Base-by-base conservation (phyloP, 2,329 filamentous ascomycete species). In the Thelonectria olida region DNA sequence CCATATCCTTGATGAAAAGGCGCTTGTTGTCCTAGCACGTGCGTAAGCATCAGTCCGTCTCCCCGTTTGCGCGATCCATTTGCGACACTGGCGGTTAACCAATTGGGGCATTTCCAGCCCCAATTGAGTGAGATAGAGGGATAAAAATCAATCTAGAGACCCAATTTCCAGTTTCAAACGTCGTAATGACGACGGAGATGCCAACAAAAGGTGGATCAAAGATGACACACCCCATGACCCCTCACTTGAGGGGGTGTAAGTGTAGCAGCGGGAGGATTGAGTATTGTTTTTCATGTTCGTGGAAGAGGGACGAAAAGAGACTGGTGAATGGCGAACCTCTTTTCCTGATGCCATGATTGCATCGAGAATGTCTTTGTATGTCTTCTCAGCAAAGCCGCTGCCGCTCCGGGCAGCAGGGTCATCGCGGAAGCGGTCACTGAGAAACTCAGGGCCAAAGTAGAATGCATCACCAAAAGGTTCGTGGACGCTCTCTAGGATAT, bases 391-490 rank as follows among this genome's bases (percentile, higher is more conserved):
- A 71, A 92, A 92, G 54, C 91, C 91, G 67, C 87, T 91, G 70
- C 85, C 79, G 57, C 81, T 72, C 60, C 88, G 82, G 31, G 79
- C 77, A 39, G 79, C 78, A 52, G 78, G 78, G 66, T 97, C 92
- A 44, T 90, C 76, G 73, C 90, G 89, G 75, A 92, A 99, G 71
- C 96, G 88, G 53, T 86, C 81, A 72, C 91, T 90, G 69, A 98
- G 84, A 69, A 92, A 87, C 80, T 99, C 96, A 7, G 95, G 94
- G 53, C 96, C 95, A 74, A 91, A 98, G 81, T 98, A 98, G 76
- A 95, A 98, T 63, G 94, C 92, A 79, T 98, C 96, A 54, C 95
- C 95, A 79, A 98, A 98, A 5, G 96, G 96, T 81, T 99, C 96
- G 78, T 98, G 96, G 70, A 96, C 84, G 75, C 92, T 97, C 72